A percentile compares a stretch with the other conserved stretches of the same genome.
Evolutionary conservation across 345 rosid genomes (phyloP).

Genomic region (Arabidopsis arenosa): DNA sequence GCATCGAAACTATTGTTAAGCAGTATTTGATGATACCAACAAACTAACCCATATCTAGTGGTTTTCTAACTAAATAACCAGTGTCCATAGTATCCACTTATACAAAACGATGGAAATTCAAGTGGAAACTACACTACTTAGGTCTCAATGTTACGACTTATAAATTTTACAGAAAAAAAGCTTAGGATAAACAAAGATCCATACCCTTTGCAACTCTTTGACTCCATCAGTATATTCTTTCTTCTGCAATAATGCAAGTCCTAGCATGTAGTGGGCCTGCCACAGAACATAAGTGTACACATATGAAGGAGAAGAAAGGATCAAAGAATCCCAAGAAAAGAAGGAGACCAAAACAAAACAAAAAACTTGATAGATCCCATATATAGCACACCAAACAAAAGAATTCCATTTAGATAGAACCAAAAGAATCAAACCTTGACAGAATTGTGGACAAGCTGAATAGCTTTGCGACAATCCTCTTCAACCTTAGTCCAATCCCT

Average conservation of each 20-base stretch:
- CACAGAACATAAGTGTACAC: conserved; percentile 30
- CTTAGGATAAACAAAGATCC: conserved; percentile 6
- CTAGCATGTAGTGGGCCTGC: conserved; percentile 89
- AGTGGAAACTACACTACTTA: conserved; percentile 16
- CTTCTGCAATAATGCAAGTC: conserved; percentile 73
- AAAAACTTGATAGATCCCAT: conserved; percentile 8
- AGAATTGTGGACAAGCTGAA: conserved; percentile 67
- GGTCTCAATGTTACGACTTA: conserved; percentile 7
- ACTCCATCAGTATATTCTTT: conserved; percentile 61
- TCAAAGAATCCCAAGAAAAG: neutral
- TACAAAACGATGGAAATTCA: conserved; percentile 2
- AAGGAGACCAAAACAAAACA: conserved; percentile 9
- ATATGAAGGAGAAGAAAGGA: conserved; percentile 7
- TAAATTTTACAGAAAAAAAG: neutral
- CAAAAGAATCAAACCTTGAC: conserved; percentile 58
- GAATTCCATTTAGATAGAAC: neutral
- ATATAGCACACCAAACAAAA: neutral
- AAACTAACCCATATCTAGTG: neutral
- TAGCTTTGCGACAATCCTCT: conserved; percentile 80
- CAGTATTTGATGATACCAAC: neutral
- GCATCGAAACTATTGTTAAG: neutral
- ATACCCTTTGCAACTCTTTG: conserved; percentile 77
- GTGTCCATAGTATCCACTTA: neutral
- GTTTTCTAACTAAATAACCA: neutral
- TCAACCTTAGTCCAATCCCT: conserved; percentile 90